Evolutionary conservation across 1,284 basidiomycete genomes (phyloP).

Genomic region (Sphaerobolus stellatus): DNA sequence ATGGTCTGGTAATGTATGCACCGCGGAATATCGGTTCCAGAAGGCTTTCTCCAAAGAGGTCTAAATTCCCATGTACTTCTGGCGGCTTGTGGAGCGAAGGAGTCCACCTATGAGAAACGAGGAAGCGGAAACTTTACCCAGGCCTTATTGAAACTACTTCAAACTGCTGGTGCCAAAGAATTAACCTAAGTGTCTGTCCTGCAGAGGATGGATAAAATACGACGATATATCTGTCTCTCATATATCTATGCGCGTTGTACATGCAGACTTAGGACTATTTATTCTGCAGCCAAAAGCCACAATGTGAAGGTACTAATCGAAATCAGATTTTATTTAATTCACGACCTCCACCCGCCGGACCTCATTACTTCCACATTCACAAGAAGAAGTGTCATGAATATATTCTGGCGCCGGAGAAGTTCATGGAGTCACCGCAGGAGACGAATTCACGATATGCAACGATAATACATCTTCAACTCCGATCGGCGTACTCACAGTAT

Average conservation of each 20-base stretch:
- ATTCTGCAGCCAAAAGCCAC: constrained; percentile 46
- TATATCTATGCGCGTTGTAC: too few relatives aligned
- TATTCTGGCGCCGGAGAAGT: too few relatives aligned
- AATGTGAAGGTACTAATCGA: constrained; percentile 49
- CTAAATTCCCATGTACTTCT: constrained; percentile 50
- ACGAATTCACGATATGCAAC: too few relatives aligned
- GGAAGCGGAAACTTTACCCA: constrained; percentile 60
- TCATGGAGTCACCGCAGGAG: too few relatives aligned
- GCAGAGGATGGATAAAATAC: constrained; percentile 22
- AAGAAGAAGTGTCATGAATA: too few relatives aligned
- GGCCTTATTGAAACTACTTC: constrained; percentile 47
- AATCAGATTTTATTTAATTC: constrained; percentile 55
- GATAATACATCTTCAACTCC: too few relatives aligned
- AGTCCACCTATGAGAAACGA: constrained; percentile 51
- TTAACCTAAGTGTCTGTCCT: constrained; percentile 51
- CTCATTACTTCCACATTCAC: too few relatives aligned
- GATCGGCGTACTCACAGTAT: too few relatives aligned
- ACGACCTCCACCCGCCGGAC: too few relatives aligned
- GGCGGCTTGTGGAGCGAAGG: constrained; percentile 51
- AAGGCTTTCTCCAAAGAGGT: constrained; percentile 49
- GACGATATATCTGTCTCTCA: constrained; percentile 7
- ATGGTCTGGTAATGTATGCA: background rate
- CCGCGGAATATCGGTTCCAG: constrained; percentile 12
- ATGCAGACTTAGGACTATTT: too few relatives aligned
- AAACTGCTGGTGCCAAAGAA: constrained; percentile 48